Base-by-base conservation (phyloP, 495 filamentous ascomycete genomes). In the Pyronema omphalodes region DNA sequence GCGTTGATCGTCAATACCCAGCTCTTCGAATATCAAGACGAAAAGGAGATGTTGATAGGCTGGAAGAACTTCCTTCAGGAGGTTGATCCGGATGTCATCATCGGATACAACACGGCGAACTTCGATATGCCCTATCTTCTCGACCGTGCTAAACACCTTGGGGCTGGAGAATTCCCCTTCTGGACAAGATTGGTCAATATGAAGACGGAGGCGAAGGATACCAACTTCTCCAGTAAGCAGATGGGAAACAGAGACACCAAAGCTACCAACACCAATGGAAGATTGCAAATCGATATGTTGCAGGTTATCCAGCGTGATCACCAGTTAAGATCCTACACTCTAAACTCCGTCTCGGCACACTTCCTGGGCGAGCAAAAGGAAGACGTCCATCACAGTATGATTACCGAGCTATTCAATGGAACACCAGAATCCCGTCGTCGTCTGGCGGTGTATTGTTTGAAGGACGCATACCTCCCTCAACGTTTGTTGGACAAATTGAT, bases 351-450 rank as follows among this genome's bases (percentile, higher is more conserved):
- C 12, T 95, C 81, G 50, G 81, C 88, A n/a, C 85, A 96, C 55
- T 99, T 99, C 61, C 70, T 99, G 51, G 84, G 87, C 18, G 91
- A 99, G 64, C 91, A 98, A 65, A 99, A 99, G 65, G 91, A 99
- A 68, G 91, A 99, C 67, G 91, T 99, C 1, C 93, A 99, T 63
- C 80, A 96, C 67, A 94, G 86, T 6, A 99, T 99, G 85, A 99
- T 99, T 65, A 96, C 93, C 0, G 93, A 95, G 60, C 71, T 99
- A 0, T 94, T 86, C 70, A 95, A 96, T 62, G 91, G 91, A 23
- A 94, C 88, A 0, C 79, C 88, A 0, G 89, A 95, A 63, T 93
- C 88, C 7, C 72, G 91, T 52, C 81, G 93, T 55, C 77, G 91
- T 65, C 67, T 99, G 39, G 91, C 91, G 1, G 79, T 99, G 3